phyloP scores from a whole-genome alignment of 2,329 filamentous ascomycete genomes.

The Fonsecaea nubica region DNA sequence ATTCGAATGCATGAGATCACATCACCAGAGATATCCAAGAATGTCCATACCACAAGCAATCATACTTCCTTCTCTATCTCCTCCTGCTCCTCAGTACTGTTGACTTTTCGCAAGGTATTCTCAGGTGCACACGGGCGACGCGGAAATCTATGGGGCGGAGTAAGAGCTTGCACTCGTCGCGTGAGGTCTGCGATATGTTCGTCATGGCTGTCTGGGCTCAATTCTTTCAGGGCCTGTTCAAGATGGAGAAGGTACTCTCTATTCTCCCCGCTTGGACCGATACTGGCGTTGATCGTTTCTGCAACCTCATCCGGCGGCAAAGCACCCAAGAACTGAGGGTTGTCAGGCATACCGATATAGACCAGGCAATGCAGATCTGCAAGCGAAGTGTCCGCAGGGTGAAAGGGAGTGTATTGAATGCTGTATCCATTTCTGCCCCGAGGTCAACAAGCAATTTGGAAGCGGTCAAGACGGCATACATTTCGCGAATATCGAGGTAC shows the following conservation, averaged over 20 bases:
- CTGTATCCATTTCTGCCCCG: slow-evolving; percentile 78
- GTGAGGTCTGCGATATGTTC: slow-evolving; percentile 85
- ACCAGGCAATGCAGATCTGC: slow-evolving; percentile 68
- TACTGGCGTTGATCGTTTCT: slow-evolving; percentile 75
- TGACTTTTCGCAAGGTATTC: slow-evolving; percentile 53
- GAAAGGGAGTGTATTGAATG: slow-evolving; percentile 87
- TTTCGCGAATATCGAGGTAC: slow-evolving; percentile 95
- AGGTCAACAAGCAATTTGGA: slow-evolving; percentile 13
- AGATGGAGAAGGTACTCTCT: slow-evolving; percentile 85
- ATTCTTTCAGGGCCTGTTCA: slow-evolving; percentile 72
- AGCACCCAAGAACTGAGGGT: slow-evolving; percentile 87
- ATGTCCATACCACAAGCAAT: slow-evolving; percentile 23
- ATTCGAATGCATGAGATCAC: slow-evolving; percentile 4
- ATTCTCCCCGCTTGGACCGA: slow-evolving; percentile 87
- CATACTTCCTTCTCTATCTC: slow-evolving; percentile 59
- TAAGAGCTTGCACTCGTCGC: slow-evolving; percentile 69
- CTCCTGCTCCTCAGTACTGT: slow-evolving; percentile 65
- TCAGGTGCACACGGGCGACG: slow-evolving; percentile 30
- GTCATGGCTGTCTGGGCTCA: slow-evolving; percentile 80
- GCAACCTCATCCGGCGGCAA: slow-evolving; percentile 45
- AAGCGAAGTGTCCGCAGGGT: slow-evolving; percentile 58
- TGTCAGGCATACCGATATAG: slow-evolving; percentile 92
- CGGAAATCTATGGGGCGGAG: slow-evolving; percentile 23
- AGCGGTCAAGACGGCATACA: slow-evolving; percentile 48
- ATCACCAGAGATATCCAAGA: slow-evolving; percentile 21